Conservation (phyloP, 345 rosid genomes). For the Gossypium arboreum region DNA sequence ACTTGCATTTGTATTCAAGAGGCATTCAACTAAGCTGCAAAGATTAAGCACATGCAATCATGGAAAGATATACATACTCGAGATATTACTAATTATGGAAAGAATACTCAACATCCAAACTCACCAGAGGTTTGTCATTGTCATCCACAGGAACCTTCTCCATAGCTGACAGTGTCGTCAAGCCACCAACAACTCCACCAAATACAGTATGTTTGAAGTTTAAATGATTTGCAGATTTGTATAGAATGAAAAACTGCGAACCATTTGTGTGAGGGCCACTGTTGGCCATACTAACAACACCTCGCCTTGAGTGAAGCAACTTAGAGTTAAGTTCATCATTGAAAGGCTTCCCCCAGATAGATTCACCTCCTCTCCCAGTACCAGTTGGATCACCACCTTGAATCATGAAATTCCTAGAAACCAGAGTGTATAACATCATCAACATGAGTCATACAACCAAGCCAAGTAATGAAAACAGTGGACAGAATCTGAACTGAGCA, state of each 20-base stretch:
- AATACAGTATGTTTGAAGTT: constrained; percentile 93
- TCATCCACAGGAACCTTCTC: constrained; percentile 90
- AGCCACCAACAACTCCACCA: constrained; percentile 90
- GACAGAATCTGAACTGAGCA: not conserved
- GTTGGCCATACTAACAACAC: constrained; percentile 95
- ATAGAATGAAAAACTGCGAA: constrained; percentile 92
- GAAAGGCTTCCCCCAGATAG: constrained; percentile 96
- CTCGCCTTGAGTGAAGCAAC: constrained; percentile 88
- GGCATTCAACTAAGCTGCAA: not conserved
- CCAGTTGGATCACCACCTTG: constrained; percentile 99
- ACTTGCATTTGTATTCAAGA: not conserved
- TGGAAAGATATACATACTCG: not conserved
- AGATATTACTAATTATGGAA: not conserved
- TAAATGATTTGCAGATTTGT: constrained; percentile 95
- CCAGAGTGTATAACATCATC: not conserved
- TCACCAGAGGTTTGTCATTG: constrained; percentile 75
- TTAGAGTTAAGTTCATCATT: constrained; percentile 89
- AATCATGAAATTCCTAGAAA: constrained; percentile 83
- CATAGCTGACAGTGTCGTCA: constrained; percentile 77
- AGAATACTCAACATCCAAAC: constrained; percentile 19
- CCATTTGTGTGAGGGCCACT: constrained; percentile 98
- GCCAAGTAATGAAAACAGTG: constrained; percentile 2
- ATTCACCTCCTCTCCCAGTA: constrained; percentile 86
- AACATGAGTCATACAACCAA: constrained; percentile 4
- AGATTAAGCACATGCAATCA: not conserved